Conservation (phyloP, 805 yeast genomes). For the Komagataella ulmi region DNA sequence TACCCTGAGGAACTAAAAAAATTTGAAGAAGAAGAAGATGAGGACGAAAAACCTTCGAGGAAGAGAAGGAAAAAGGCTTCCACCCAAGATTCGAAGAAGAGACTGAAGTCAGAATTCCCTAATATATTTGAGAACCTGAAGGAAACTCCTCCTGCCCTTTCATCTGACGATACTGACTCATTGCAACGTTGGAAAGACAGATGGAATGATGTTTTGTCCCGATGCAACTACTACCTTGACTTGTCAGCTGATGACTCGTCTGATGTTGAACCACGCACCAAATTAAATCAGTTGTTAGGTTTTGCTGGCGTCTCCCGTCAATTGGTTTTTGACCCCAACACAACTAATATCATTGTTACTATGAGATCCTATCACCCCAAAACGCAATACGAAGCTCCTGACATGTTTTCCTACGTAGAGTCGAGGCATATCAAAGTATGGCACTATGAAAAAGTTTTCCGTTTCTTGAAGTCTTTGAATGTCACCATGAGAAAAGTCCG, state of each 20-base stretch:
- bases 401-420: constrained; percentile 32
- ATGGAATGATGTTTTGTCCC: constrained; percentile 37
- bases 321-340: constrained; percentile 28
- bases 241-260: constrained; percentile 22
- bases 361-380: constrained; percentile 25
- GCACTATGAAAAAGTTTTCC: constrained; percentile 44
- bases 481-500: constrained; percentile 21
- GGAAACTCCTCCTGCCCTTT: constrained; percentile 20
- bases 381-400: constrained; percentile 24
- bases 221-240: constrained; percentile 35
- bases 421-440: constrained; percentile 39
- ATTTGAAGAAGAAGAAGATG: constrained; percentile 12
- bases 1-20: constrained; percentile 42
- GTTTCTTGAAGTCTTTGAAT: constrained; percentile 40
- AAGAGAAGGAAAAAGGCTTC: constrained; percentile 2
- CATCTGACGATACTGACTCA: constrained; percentile 26
- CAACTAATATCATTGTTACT: constrained; percentile 33
- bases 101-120: constrained; percentile 1
- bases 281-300: constrained; percentile 28
- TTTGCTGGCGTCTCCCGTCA: constrained; percentile 34
- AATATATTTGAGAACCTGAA: constrained; percentile 18
- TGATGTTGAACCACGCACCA: constrained; percentile 22
- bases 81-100: not conserved
- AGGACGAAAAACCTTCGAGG: constrained; percentile 1
- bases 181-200: constrained; percentile 35